Percentiles rank a stretch among this genome's conserved stretches.
These are phyloP conservation scores for Tylopilus sp. DNA, from an alignment of 768 basidiomycete species.

Conservation along the genomic window DNA sequence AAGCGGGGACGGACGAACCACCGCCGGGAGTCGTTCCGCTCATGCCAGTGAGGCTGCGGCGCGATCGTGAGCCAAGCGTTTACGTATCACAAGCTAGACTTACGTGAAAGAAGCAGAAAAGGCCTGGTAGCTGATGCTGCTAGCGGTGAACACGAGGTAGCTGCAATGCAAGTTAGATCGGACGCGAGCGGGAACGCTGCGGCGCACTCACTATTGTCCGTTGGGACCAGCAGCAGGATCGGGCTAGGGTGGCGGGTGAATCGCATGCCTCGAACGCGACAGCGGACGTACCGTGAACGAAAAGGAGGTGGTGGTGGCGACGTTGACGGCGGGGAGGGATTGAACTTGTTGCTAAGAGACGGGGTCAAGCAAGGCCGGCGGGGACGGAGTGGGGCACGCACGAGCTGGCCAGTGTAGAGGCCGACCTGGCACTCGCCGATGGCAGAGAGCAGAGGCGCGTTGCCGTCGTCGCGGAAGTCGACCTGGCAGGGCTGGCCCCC, in stretches of 20 bases:
- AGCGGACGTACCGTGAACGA: slow-evolving; percentile 51
- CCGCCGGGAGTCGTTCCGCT: slow-evolving; percentile 42
- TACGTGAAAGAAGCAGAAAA: slow-evolving; percentile 60
- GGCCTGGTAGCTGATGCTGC: slow-evolving; percentile 31
- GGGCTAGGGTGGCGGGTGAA: slow-evolving; percentile 39
- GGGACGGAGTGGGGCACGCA: slow-evolving; percentile 27
- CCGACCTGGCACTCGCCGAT: slow-evolving; percentile 55
- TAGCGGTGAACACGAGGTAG: slow-evolving; percentile 58
- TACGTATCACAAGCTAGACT: slow-evolving; percentile 14
- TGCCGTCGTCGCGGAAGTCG: slow-evolving; percentile 64
- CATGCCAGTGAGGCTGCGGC: slow-evolving; percentile 54
- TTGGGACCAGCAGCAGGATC: slow-evolving; percentile 53
- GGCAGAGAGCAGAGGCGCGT: slow-evolving; percentile 40
- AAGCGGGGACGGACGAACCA: slow-evolving; percentile 17
- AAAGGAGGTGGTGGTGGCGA: slow-evolving; percentile 43
- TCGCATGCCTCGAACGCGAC: neutral
- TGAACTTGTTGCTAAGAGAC: slow-evolving; percentile 52
- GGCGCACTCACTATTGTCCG: slow-evolving; percentile 48
- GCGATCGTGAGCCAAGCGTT: slow-evolving; percentile 1
- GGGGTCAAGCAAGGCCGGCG: neutral
- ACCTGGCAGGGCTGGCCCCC: slow-evolving; percentile 55
- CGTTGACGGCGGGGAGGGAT: slow-evolving; percentile 52
- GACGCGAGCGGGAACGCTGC: neutral
- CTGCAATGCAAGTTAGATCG: slow-evolving; percentile 33
- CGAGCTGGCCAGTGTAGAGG: slow-evolving; percentile 56